Base-by-base conservation (phyloP, 306 rosid genomes). In the Vigna unguiculata region DNA sequence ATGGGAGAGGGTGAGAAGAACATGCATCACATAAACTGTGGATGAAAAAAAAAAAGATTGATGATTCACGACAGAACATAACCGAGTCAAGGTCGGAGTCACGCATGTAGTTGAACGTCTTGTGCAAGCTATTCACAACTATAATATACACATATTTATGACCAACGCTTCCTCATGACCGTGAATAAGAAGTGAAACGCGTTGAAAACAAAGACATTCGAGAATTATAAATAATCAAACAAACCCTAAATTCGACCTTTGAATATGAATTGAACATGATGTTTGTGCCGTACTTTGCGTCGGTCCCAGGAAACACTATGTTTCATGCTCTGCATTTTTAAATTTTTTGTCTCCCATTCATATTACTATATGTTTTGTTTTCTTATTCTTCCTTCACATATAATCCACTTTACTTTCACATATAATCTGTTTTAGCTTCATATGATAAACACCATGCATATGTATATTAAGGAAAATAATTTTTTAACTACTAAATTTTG, bases 201-300 rank as follows among this genome's bases (percentile, higher is more conserved):
- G 85, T 81, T 76, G 85, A 69, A 75, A 72, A 49, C 14, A 62
- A 53, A 55, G 24, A 45, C 38, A 73, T 8, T 1, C 53, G n/a
- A n/a, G n/a, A n/a, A n/a, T n/a, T 40, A 14, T 0, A 48, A 58
- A 34, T n/a, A 45, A 12, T 12, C 0, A 48, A 48, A n/a, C 32
- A 20, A 13, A 22, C 41, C 52, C 68, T 25, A 36, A 25, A 36
- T 3, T 25, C 38, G 19, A 49, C 28, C 34, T 81, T 63, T 45
- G 57, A 63, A 57, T 19, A 28, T 55, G 32, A 55, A 24, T 57
- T 38, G 78, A 81, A 40, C 53, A 41, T 25, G 70, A 70, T 15
- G 3, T 11, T 40, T 22, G 2, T 52, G 59, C 36, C 19, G 25
- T 6, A 32, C 6, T 30, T 63, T 71, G 55, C 45, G 21, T 34